Conservation (phyloP, 78 protist species). For the Polysphondylium violaceum region DNA sequence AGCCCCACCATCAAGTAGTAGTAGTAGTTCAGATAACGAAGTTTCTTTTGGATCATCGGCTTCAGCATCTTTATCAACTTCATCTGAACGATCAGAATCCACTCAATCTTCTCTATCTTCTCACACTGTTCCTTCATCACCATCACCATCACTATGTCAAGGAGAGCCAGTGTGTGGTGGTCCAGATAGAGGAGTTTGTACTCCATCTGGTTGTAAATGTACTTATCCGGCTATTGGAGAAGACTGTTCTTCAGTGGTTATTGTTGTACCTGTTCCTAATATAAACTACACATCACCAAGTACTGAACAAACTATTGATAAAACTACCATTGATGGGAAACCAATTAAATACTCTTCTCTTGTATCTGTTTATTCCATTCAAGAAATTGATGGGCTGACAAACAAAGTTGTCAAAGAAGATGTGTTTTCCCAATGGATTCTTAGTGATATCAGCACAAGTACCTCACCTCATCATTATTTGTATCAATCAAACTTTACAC, state of each 20-base stretch:
- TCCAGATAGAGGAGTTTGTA: neutral
- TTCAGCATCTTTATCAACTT: neutral
- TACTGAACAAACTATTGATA: neutral
- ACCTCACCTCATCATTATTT: neutral
- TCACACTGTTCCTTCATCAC: no score
- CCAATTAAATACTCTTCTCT: neutral
- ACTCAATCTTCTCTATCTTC: no score
- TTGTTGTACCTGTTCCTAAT: neutral
- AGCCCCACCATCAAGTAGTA: no score
- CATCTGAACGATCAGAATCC: neutral
- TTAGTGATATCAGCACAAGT: neutral
- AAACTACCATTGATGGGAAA: no score
- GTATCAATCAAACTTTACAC: neutral
- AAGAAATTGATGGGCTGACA: neutral
- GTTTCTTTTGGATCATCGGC: neutral
- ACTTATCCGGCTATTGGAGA: neutral
- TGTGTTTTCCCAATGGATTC: neutral
- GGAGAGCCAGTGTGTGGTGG: no score
- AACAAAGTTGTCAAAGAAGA: neutral
- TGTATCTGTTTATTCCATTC: neutral
- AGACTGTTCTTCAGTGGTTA: neutral
- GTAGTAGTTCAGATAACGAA: no score
- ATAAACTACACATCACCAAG: neutral
- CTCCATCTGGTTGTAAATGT: neutral
- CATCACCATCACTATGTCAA: no score